Evolutionary conservation across 495 filamentous ascomycete species (phyloP).

Genomic region (Annulohypoxylon nitens): DNA sequence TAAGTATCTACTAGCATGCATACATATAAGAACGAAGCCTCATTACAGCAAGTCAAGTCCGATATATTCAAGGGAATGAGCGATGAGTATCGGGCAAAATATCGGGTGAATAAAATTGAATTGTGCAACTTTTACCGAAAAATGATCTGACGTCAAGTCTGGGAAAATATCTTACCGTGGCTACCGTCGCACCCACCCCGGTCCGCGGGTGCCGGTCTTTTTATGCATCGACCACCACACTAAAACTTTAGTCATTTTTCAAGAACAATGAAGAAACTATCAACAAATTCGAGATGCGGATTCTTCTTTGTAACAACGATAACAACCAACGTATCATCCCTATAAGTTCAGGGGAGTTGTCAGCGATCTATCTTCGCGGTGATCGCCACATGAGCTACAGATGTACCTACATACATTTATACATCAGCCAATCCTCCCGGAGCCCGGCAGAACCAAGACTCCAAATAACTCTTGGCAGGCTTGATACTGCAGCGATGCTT

Average conservation of each 20-base stretch:
- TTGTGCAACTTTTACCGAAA: neutral
- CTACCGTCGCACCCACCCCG: neutral
- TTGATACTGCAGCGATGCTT: conserved; percentile 27
- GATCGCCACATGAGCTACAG: conserved; percentile 20
- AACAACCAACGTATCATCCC: neutral
- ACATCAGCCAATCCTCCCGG: conserved; percentile 22
- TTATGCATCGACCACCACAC: neutral
- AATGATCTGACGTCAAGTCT: neutral
- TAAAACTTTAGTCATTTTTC: neutral
- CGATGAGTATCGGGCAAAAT: neutral
- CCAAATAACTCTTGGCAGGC: conserved; percentile 40
- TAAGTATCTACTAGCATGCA: neutral
- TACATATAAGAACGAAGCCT: neutral
- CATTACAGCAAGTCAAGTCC: neutral
- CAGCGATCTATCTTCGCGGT: conserved; percentile 17
- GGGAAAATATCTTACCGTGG: neutral
- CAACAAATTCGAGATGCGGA: neutral
- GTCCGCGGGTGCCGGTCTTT: neutral
- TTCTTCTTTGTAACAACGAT: neutral
- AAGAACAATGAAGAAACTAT: neutral
- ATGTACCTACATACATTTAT: conserved; percentile 5
- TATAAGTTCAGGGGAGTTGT: neutral
- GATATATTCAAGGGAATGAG: neutral
- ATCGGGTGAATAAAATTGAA: neutral
- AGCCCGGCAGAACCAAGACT: conserved; percentile 21